These are phyloP conservation scores for Bifiguratus adelaidae DNA, from an alignment of 192 early-diverging fungal species.

Conservation along the genomic window DNA sequence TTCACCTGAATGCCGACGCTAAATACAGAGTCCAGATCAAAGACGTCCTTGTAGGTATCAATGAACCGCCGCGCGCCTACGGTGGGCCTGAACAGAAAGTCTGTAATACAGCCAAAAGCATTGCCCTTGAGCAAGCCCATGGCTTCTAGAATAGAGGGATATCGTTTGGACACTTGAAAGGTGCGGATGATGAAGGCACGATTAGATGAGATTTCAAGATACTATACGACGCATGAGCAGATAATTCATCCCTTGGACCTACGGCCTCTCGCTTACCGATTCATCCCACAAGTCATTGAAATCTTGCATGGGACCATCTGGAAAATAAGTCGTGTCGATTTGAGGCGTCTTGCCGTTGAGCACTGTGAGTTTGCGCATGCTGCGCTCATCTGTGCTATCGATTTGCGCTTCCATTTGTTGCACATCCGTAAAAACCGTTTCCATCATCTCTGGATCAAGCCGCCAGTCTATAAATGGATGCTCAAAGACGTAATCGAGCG, in stretches of 20 bases:
- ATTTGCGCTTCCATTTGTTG: too few species aligned
- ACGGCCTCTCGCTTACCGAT: constrained; percentile 3
- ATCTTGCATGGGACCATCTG: constrained; percentile 14
- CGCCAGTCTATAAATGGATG: constrained; percentile 27
- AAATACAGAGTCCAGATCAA: constrained; percentile 22
- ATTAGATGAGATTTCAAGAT: constrained; percentile 24
- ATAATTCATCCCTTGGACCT: too few species aligned
- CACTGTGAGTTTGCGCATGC: constrained; percentile 9
- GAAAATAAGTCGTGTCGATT: constrained; percentile 10
- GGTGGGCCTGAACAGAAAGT: constrained; percentile 26
- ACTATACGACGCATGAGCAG: constrained; percentile 7
- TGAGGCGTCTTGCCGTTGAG: constrained; percentile 12
- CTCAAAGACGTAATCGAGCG: constrained; percentile 24
- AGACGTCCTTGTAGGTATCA: constrained; percentile 17
- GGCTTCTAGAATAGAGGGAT: constrained; percentile 8
- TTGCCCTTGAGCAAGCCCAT: constrained; percentile 26
- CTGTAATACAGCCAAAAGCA: constrained; percentile 26
- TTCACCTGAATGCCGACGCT: constrained; percentile 27
- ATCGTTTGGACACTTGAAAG: constrained; percentile 16
- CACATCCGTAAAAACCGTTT: constrained; percentile 5
- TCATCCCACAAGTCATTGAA: constrained; percentile 16
- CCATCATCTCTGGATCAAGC: constrained; percentile 12
- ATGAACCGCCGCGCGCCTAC: constrained; percentile 18
- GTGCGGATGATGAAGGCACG: constrained; percentile 26
- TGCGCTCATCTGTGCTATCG: constrained; percentile 2